phyloP scores from a whole-genome alignment of 495 filamentous ascomycete genomes.

The Penicillium angulare region DNA sequence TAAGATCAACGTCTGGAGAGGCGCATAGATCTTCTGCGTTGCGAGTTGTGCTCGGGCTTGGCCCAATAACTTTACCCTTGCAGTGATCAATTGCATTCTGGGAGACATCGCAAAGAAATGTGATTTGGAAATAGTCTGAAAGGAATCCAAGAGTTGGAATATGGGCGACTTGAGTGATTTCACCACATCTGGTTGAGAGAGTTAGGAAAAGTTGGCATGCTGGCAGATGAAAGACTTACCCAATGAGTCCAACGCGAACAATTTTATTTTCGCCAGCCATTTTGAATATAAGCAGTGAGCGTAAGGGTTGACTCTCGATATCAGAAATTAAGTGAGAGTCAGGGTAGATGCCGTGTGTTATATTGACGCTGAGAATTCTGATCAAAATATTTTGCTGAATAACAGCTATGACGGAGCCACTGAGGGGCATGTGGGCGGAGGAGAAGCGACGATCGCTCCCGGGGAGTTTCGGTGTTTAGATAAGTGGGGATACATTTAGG shows the following conservation, averaged over 20 bases:
- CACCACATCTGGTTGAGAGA: not conserved
- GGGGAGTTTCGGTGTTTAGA: not conserved
- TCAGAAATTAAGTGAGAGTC: not conserved
- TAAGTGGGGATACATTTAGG: not conserved
- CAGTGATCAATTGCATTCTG: slow-evolving; percentile 27
- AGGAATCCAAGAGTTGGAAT: slow-evolving; percentile 41
- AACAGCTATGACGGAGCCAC: too few relatives aligned
- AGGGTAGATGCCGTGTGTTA: too few relatives aligned
- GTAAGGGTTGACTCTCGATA: not conserved
- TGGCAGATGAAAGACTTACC: not conserved
- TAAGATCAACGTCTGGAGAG: slow-evolving; percentile 39
- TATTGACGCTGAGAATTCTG: too few relatives aligned
- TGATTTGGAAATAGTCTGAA: slow-evolving; percentile 32
- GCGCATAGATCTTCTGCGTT: slow-evolving; percentile 28
- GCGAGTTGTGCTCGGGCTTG: slow-evolving; percentile 18
- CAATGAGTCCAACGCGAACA: not conserved
- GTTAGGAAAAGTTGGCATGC: not conserved
- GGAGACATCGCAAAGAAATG: slow-evolving; percentile 44
- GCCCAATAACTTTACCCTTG: slow-evolving; percentile 22
- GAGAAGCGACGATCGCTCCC: not conserved
- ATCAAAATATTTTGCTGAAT: too few relatives aligned
- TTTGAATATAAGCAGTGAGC: not conserved
- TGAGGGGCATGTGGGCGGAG: not conserved
- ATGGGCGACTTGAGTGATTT: slow-evolving; percentile 49
- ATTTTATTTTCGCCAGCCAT: not conserved